phyloP scores from a whole-genome alignment of 768 basidiomycete species.

The Trametes maxima region DNA sequence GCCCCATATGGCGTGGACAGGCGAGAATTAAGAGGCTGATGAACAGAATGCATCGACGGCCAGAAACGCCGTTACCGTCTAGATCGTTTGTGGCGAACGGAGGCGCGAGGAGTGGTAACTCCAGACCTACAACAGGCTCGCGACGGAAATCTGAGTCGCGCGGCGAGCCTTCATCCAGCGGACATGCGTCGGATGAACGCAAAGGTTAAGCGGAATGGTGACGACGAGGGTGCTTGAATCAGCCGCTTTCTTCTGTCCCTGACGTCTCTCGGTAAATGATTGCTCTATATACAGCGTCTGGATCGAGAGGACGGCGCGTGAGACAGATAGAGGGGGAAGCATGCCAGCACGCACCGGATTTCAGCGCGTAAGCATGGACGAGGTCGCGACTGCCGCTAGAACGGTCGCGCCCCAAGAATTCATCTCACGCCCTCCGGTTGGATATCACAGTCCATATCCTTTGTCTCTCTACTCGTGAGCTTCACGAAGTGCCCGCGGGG shows the following conservation, averaged over 20 bases:
- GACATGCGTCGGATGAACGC: neutral
- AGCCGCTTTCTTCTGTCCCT: neutral
- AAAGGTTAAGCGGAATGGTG: neutral
- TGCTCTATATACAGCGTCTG: neutral
- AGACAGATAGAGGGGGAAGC: neutral
- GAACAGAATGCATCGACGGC: no score
- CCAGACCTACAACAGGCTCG: neutral
- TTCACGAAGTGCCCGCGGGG: no score
- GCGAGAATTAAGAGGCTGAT: no score
- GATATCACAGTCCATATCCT: no score
- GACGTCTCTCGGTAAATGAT: neutral
- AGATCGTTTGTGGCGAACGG: no score
- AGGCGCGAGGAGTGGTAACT: no score
- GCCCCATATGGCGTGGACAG: neutral
- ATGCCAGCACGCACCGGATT: neutral
- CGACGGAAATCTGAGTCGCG: neutral
- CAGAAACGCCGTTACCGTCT: no score
- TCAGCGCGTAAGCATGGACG: neutral
- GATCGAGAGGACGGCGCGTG: neutral
- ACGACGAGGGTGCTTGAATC: neutral
- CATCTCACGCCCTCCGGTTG: constrained; percentile 3
- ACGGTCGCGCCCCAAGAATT: constrained; percentile 1
- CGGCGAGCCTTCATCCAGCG: neutral
- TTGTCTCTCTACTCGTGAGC: no score
- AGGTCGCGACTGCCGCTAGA: constrained; percentile 11